Percentiles rank a stretch among this genome's conserved stretches.
phyloP scores from a whole-genome alignment of 805 yeast genomes.

The Lachancea mirantina region DNA sequence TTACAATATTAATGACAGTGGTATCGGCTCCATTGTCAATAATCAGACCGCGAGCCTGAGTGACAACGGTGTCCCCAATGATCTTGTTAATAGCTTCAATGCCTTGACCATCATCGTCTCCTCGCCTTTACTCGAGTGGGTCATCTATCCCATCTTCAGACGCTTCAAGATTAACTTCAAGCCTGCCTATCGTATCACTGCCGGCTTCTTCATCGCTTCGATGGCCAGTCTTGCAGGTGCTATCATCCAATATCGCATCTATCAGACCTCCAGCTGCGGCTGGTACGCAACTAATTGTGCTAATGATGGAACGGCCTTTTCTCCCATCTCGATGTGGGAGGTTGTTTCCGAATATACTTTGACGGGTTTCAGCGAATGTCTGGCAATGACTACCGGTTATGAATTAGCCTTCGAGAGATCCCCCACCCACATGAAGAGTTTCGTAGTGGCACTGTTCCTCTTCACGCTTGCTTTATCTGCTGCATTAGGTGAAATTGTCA shows the following conservation, averaged over 20 bases:
- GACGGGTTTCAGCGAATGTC: constrained; percentile 68
- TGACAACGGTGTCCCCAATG: constrained; percentile 73
- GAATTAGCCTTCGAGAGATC: constrained; percentile 84
- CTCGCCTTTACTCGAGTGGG: constrained; percentile 61
- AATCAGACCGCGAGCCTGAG: constrained; percentile 53
- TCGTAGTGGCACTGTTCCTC: constrained; percentile 48
- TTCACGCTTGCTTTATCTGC: constrained; percentile 72
- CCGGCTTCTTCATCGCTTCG: constrained; percentile 61
- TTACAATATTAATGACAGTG: constrained; percentile 24
- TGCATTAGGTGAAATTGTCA: constrained; percentile 39
- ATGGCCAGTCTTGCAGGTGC: constrained; percentile 70
- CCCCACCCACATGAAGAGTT: constrained; percentile 46
- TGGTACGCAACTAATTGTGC: constrained; percentile 53
- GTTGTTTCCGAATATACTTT: constrained; percentile 62
- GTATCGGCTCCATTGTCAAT: constrained; percentile 10
- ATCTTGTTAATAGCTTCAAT: constrained; percentile 67
- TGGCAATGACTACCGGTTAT: constrained; percentile 74
- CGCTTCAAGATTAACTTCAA: constrained; percentile 43
- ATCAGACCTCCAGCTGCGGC: constrained; percentile 68
- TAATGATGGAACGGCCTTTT: constrained; percentile 20
- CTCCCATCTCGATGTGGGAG: constrained; percentile 54
- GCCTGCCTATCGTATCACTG: constrained; percentile 65
- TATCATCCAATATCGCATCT: constrained; percentile 63
- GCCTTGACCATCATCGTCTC: constrained; percentile 70
- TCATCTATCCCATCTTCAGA: constrained; percentile 50